A percentile compares a stretch with the other conserved stretches of the same genome.
Conservation (phyloP, 352 stramenopile genomes). For the Phytophthora ohioensis region DNA sequence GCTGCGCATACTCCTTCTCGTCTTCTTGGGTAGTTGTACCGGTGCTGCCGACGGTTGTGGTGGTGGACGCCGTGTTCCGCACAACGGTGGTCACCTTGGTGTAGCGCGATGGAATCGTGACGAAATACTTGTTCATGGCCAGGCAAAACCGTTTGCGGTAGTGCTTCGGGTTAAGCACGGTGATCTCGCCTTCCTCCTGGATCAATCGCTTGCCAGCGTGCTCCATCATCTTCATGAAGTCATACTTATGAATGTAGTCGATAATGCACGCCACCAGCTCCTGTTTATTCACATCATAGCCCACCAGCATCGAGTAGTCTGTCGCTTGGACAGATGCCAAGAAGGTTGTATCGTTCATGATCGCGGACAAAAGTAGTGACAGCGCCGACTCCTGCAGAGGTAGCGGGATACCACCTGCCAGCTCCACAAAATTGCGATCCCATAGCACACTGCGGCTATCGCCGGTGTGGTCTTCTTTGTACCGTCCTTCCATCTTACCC, state of each 20-base stretch:
- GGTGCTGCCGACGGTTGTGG: conserved; percentile 30
- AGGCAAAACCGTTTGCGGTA: conserved; percentile 88
- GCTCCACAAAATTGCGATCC: conserved; percentile 91
- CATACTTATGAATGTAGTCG: conserved; percentile 93
- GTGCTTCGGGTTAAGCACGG: conserved; percentile 87
- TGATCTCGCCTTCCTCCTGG: conserved; percentile 91
- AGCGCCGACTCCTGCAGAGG: conserved; percentile 86
- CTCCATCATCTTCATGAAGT: conserved; percentile 93
- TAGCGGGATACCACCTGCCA: conserved; percentile 82
- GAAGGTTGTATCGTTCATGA: conserved; percentile 89
- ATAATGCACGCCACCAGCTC: conserved; percentile 91
- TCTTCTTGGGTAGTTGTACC: conserved; percentile 41
- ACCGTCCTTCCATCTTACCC: conserved; percentile 89
- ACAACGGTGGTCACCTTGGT: conserved; percentile 82
- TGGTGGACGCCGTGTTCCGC: conserved; percentile 46
- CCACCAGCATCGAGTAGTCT: conserved; percentile 91
- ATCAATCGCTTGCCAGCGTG: conserved; percentile 89
- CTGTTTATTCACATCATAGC: conserved; percentile 88
- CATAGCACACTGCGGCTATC: conserved; percentile 68
- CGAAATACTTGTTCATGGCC: conserved; percentile 92
- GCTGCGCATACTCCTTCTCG: conserved; percentile 39
- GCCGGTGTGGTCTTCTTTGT: conserved; percentile 49
- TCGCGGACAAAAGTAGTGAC: conserved; percentile 81
- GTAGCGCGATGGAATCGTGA: conserved; percentile 88
- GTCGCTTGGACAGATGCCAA: conserved; percentile 86